These are phyloP conservation scores for Euphorbia celastroides DNA, from an alignment of 441 rosid species.

Conservation along the genomic window DNA sequence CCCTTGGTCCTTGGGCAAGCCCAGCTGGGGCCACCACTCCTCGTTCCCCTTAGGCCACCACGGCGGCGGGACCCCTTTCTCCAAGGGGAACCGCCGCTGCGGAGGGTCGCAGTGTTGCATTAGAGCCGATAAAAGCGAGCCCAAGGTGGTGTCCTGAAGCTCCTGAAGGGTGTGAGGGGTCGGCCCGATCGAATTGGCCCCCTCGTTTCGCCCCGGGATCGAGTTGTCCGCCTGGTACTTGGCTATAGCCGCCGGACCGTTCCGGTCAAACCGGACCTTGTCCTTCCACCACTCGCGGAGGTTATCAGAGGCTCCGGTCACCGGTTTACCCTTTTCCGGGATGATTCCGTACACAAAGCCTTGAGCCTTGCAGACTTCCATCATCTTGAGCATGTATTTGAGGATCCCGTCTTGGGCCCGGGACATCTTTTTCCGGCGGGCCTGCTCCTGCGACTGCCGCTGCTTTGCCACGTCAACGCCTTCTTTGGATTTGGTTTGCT, in stretches of 20 bases:
- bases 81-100: conserved; percentile 78
- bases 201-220: conserved; percentile 43
- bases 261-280: conserved; percentile 81
- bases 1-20: conserved; percentile 53
- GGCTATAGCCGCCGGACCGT: conserved; percentile 82
- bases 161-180: conserved; percentile 70
- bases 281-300: conserved; percentile 99
- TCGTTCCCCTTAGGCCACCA: conserved; percentile 95
- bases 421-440: conserved; percentile 79
- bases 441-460: conserved; percentile 92
- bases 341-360: conserved; percentile 94
- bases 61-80: conserved; percentile 87
- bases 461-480: conserved; percentile 57
- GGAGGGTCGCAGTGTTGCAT: conserved; percentile 91
- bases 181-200: conserved; percentile 33
- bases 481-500: conserved; percentile 52
- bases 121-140: conserved; percentile 78
- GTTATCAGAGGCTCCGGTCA: conserved; percentile 85
- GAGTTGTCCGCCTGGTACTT: conserved; percentile 55
- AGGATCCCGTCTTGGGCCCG: conserved; percentile 81
- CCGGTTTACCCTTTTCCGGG: conserved; percentile 85
- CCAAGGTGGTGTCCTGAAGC: conserved; percentile 94
- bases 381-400: conserved; percentile 76
- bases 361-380: conserved; percentile 83
- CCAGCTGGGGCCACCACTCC: conserved; percentile 81